These are phyloP conservation scores for Exophiala lecanii-corni DNA, from an alignment of 2,329 filamentous ascomycete genomes.

Conservation along the genomic window DNA sequence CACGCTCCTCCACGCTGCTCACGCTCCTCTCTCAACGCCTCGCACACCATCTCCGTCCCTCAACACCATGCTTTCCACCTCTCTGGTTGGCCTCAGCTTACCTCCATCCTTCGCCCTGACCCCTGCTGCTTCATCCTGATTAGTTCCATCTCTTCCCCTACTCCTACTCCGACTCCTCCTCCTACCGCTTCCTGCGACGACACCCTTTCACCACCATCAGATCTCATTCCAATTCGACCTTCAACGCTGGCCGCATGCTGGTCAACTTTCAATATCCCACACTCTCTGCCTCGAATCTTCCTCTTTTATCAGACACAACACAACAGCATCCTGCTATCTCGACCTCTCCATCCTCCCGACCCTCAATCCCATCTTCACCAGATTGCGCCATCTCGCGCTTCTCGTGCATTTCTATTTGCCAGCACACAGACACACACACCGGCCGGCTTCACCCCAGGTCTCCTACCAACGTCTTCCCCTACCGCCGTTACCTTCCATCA, in stretches of 20 bases:
- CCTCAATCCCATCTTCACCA: constrained; percentile 7
- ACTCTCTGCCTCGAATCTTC: not conserved
- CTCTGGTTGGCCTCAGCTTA: not conserved
- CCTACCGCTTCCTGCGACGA: not conserved
- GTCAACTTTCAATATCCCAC: not conserved
- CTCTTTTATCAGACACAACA: not conserved
- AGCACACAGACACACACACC: too few relatives aligned
- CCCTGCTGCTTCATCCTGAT: not conserved
- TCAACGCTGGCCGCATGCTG: not conserved
- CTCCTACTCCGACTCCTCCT: not conserved
- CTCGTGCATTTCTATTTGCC: constrained; percentile 11
- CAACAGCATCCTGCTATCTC: constrained; percentile 4
- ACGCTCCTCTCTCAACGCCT: not conserved
- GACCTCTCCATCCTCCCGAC: too few relatives aligned
- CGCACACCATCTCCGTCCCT: too few relatives aligned
- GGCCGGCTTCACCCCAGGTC: too few relatives aligned
- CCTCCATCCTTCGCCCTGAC: not conserved
- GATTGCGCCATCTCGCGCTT: constrained; percentile 20
- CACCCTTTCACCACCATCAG: not conserved
- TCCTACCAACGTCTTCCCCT: too few relatives aligned
- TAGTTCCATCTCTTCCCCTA: not conserved
- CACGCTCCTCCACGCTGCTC: not conserved
- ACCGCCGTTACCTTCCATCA: too few relatives aligned
- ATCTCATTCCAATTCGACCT: not conserved
- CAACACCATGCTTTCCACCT: not conserved